Conservation (phyloP, 495 filamentous ascomycete genomes). For the Talaromyces wortmannii region DNA sequence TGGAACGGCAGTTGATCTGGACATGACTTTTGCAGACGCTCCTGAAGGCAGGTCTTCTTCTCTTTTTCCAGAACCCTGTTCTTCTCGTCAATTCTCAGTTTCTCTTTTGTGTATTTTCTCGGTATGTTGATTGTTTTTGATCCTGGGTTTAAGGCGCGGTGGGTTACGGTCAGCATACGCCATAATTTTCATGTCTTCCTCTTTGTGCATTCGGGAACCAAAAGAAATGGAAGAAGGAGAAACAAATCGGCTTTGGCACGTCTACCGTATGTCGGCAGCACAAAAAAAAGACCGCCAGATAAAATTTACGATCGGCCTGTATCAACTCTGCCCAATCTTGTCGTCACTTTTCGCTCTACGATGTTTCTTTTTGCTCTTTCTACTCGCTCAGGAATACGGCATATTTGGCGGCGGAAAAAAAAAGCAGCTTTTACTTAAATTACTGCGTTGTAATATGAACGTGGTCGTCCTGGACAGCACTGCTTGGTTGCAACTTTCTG, state of each 20-base stretch:
- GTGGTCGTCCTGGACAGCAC: conserved; percentile 38
- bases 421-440: conserved; percentile 20
- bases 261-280: conserved; percentile 1
- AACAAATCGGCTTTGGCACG: conserved; percentile 3
- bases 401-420: conserved; percentile 36
- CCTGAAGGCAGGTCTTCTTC: conserved; percentile 26
- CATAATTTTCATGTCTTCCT: neutral
- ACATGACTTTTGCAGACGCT: conserved; percentile 24
- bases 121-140: conserved; percentile 3
- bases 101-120: conserved; percentile 3
- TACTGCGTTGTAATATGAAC: conserved; percentile 47
- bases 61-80: neutral
- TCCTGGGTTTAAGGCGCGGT: neutral
- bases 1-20: conserved; percentile 21
- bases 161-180: conserved; percentile 4
- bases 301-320: conserved; percentile 4
- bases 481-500: conserved; percentile 33
- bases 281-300: neutral
- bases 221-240: neutral
- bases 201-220: conserved; percentile 3
- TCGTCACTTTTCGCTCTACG: conserved; percentile 6
- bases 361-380: conserved; percentile 18
- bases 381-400: conserved; percentile 34
- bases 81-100: conserved; percentile 1
- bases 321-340: conserved; percentile 6